Evolutionary conservation across 768 basidiomycete genomes (phyloP), one percentile per base, ranked within the genome.

Genomic region (Mycena kentingensis): DNA sequence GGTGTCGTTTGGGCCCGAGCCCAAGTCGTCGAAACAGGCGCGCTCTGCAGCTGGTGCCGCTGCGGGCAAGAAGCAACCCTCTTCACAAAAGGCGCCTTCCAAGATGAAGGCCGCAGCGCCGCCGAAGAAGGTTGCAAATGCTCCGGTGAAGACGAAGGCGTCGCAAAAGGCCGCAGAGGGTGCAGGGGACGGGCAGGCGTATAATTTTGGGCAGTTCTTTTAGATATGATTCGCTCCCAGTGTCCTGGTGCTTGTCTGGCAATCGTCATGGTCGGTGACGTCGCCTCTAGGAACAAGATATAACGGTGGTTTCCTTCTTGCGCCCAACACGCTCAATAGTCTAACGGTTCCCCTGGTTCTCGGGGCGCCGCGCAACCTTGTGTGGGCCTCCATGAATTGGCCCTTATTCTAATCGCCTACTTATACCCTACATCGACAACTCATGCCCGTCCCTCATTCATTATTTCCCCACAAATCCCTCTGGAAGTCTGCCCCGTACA

Each of bases 161-260:
- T 50, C 43, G 52, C 60, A 62, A 50, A 68, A 62, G 63, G 60
- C 53, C 15, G 50, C 56, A 7, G 49, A 53, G 2, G 60, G 43
- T 5, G 51, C 55, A 21, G 54, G 60, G 38, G 49, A 63, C 24
- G 71, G 66, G 37, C 71, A 77, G 62, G 77, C 73, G 25, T 86
- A 85, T 63, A 79, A 83, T 64, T 87, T 87, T 63, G 72, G 73
- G 31, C 75, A 77, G 63, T 85, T 81, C 71, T 85, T 85, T 66
- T 75, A 32, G 31, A 32, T 32, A n/a, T n/a, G n/a, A n/a, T n/a
- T n/a, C n/a, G n/a, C n/a, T n/a, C n/a, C n/a, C n/a, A n/a, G n/a
- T n/a, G n/a, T n/a, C n/a, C n/a, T n/a, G n/a, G n/a, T n/a, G n/a
- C n/a, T n/a, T n/a, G n/a, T n/a, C n/a, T n/a, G n/a, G n/a, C n/a